A percentile compares a stretch with the other conserved stretches of the same genome.
Conservation (phyloP, 768 basidiomycete genomes). For the Austroboletus festivus region DNA sequence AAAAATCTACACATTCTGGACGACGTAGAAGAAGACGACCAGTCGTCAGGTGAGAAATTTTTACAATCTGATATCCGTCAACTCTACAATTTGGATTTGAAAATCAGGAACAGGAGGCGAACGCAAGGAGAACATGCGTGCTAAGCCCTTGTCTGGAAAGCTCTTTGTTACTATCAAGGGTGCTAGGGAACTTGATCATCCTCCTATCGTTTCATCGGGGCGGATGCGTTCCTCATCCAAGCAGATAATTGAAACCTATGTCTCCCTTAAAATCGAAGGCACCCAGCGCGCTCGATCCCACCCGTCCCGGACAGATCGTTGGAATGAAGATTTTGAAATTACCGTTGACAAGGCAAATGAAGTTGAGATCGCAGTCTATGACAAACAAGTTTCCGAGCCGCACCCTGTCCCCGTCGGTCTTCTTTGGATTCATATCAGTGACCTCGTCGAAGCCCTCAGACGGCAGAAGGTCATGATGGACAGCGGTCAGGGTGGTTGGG, state of each 20-base stretch:
- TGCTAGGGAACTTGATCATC: conserved; percentile 94
- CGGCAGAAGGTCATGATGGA: conserved; percentile 90
- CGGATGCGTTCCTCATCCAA: conserved; percentile 78
- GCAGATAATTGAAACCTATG: conserved; percentile 74
- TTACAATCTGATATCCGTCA: background rate
- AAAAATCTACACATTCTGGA: conserved; percentile 94
- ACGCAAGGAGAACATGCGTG: conserved; percentile 87
- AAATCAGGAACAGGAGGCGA: conserved; percentile 67
- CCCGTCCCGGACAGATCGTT: conserved; percentile 90
- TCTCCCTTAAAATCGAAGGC: conserved; percentile 95
- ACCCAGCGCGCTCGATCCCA: conserved; percentile 90
- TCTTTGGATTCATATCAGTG: conserved; percentile 91
- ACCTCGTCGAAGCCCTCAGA: conserved; percentile 89
- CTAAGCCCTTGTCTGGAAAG: conserved; percentile 92
- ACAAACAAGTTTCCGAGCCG: conserved; percentile 79
- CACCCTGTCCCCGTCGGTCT: conserved; percentile 90
- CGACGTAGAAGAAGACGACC: conserved; percentile 84
- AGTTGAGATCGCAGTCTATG: conserved; percentile 94
- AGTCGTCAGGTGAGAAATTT: conserved; percentile 47
- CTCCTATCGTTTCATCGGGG: conserved; percentile 62
- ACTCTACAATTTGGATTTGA: conserved; percentile 25
- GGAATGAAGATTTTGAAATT: conserved; percentile 98
- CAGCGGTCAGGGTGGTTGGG: conserved; percentile 88
- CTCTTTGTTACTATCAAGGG: conserved; percentile 84
- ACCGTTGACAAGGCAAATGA: conserved; percentile 97